Evolutionary conservation across 805 yeast genomes (phyloP).

Genomic region (Suhomyces canberraensis): DNA sequence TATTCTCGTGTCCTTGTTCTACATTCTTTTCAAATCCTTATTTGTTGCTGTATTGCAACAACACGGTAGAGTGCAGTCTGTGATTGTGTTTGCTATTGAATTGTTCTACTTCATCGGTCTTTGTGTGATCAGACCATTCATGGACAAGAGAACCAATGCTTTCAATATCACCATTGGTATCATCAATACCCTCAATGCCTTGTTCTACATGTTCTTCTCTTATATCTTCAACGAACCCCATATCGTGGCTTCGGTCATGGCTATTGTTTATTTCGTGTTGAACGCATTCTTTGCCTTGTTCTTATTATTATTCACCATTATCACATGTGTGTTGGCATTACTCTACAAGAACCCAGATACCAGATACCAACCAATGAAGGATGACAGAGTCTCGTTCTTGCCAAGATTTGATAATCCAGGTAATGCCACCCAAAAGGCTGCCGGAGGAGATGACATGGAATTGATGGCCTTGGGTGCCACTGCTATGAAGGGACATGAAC

Average conservation of each 20-base stretch:
- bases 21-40: conserved; percentile 69
- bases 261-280: conserved; percentile 80
- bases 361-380: conserved; percentile 93
- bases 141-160: conserved; percentile 93
- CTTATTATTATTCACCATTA: conserved; percentile 78
- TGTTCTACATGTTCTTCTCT: conserved; percentile 87
- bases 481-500: conserved; percentile 61
- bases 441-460: conserved; percentile 50
- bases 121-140: conserved; percentile 77
- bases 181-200: conserved; percentile 75
- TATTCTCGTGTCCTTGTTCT: conserved; percentile 60
- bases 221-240: conserved; percentile 79
- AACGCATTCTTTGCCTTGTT: conserved; percentile 87
- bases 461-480: conserved; percentile 71
- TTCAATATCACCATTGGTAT: conserved; percentile 85
- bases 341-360: conserved; percentile 91
- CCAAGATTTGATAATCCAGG: conserved; percentile 52
- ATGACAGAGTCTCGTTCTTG: conserved; percentile 94
- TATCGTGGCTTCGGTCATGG: conserved; percentile 89
- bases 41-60: conserved; percentile 84
- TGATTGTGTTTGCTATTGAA: conserved; percentile 73
- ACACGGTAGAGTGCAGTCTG: conserved; percentile 79
- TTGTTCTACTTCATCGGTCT: conserved; percentile 61
- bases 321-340: conserved; percentile 82
- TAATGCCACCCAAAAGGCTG: conserved; percentile 11